Evolutionary conservation across 768 basidiomycete species (phyloP).

Genomic region (Kwoniella dejecticola): DNA sequence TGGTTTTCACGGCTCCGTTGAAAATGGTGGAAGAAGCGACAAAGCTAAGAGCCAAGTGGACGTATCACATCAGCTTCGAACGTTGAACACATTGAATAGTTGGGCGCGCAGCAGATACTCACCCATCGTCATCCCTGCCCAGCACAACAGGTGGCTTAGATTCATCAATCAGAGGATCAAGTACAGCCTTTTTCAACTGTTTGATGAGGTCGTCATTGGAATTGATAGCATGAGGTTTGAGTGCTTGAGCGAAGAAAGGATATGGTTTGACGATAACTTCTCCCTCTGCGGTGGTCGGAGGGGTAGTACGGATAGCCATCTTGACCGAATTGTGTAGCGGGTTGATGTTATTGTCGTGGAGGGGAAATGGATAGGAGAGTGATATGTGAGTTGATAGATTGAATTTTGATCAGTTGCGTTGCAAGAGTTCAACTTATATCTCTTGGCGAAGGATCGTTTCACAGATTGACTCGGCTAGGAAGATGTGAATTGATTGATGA

Average conservation of each 20-base stretch:
- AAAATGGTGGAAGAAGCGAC: slow-evolving; percentile 59
- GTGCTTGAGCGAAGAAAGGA: slow-evolving; percentile 22
- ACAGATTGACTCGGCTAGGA: too few relatives aligned
- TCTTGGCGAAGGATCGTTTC: too few relatives aligned
- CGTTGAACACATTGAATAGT: too few relatives aligned
- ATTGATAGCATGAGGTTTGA: not conserved
- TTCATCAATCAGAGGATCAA: not conserved
- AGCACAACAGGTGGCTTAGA: slow-evolving; percentile 20
- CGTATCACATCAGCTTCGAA: not conserved
- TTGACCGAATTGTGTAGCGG: too few relatives aligned
- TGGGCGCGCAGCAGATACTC: not conserved
- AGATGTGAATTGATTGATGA: too few relatives aligned
- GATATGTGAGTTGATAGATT: not conserved
- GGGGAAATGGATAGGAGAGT: not conserved
- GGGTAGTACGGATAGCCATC: slow-evolving; percentile 13
- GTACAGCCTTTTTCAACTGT: slow-evolving; percentile 10
- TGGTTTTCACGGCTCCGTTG: slow-evolving; percentile 71
- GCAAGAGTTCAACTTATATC: too few relatives aligned
- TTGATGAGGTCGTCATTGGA: slow-evolving; percentile 8
- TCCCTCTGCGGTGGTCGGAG: not conserved
- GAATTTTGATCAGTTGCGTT: too few relatives aligned
- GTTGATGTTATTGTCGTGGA: not conserved
- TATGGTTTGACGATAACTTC: slow-evolving; percentile 15
- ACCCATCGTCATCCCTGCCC: slow-evolving; percentile 28
- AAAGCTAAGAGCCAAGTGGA: slow-evolving; percentile 43